A percentile compares a stretch with the other conserved stretches of the same genome.
These are phyloP conservation scores for Trichosanthes cucumerina DNA, from an alignment of 306 rosid genomes.

Conservation along the genomic window DNA sequence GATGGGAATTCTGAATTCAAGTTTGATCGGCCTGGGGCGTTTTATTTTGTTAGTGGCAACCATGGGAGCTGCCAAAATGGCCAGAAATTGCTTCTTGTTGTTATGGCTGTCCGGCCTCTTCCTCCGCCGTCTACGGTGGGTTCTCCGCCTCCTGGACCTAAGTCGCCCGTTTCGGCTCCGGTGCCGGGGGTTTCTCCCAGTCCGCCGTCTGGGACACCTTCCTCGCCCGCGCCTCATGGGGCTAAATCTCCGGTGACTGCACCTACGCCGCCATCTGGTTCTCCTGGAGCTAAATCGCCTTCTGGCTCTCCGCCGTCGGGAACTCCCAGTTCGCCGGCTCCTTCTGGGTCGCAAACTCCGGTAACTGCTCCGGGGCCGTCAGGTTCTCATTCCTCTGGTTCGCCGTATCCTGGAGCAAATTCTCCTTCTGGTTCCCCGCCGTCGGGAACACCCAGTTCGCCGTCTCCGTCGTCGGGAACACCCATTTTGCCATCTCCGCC, in stretches of 20 bases:
- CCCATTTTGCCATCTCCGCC: background rate
- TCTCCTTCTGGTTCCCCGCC: conserved; percentile 9
- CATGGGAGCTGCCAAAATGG: conserved; percentile 51
- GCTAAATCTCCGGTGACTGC: too few species aligned
- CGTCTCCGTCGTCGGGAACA: background rate
- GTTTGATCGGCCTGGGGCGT: conserved; percentile 55
- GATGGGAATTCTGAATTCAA: conserved; percentile 54
- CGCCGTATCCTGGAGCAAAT: background rate
- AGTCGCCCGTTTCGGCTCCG: too few species aligned
- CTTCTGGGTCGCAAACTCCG: background rate
- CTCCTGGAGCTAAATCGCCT: conserved; percentile 8
- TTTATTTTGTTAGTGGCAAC: conserved; percentile 57
- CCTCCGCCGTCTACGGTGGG: background rate
- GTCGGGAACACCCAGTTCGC: background rate
- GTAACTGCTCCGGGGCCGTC: background rate
- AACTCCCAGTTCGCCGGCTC: too few species aligned
- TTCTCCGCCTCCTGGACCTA: background rate
- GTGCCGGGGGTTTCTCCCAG: background rate
- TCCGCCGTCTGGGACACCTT: background rate
- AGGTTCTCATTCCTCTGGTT: background rate
- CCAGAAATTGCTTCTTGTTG: conserved; percentile 50
- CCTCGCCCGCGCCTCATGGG: too few species aligned
- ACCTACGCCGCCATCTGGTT: background rate
- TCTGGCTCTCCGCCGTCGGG: background rate
- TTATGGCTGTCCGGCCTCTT: conserved; percentile 32